Evolutionary conservation across 306 rosid species (phyloP).

Genomic region (Neltuma alba): DNA sequence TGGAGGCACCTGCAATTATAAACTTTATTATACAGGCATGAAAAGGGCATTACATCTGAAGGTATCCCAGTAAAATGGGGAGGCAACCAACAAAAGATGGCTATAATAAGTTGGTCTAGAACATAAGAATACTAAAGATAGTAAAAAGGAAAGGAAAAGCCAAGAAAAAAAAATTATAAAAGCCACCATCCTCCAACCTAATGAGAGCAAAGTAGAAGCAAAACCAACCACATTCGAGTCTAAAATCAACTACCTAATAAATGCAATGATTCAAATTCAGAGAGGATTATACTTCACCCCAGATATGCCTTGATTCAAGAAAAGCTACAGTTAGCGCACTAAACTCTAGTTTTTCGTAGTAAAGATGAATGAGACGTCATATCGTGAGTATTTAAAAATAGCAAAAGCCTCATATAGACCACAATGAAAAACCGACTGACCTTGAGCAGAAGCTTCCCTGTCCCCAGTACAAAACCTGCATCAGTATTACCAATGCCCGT

Average conservation of each 20-base stretch:
- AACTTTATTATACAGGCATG: neutral
- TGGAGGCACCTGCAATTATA: constrained; percentile 81
- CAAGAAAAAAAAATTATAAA: neutral
- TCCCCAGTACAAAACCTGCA: constrained; percentile 89
- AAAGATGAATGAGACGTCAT: neutral
- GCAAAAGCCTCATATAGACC: neutral
- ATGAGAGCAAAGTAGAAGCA: constrained; percentile 2
- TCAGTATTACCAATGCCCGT: constrained; percentile 96
- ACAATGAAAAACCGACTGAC: constrained; percentile 40
- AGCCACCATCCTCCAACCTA: neutral
- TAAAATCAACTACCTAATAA: neutral
- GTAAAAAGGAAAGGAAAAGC: neutral
- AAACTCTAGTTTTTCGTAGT: neutral
- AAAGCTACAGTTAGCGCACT: constrained; percentile 1
- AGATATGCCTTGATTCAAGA: neutral
- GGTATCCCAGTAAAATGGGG: neutral
- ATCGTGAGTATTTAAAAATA: constrained; percentile 10
- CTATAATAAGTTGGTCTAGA: neutral
- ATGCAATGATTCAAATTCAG: neutral
- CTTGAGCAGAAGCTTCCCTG: constrained; percentile 93
- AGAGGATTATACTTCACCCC: neutral
- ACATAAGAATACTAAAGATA: neutral
- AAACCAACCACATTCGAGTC: constrained; percentile 3
- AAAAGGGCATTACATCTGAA: neutral
- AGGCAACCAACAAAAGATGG: constrained; percentile 11